phyloP scores from a whole-genome alignment of 257 asterid genomes.

The Dorcoceras hygrometricum region DNA sequence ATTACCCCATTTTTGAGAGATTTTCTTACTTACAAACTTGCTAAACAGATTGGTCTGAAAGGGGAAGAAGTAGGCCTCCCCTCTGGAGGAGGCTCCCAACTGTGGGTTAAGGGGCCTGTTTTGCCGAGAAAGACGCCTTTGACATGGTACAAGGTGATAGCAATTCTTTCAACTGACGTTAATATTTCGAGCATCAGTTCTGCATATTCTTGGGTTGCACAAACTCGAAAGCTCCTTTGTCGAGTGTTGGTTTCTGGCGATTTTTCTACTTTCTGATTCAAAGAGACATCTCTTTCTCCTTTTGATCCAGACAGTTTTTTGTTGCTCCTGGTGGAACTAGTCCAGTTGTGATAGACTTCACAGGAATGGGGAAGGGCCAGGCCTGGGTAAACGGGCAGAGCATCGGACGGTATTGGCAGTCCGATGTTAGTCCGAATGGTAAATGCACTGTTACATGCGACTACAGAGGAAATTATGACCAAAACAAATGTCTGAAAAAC shows the following conservation, averaged over 20 bases:
- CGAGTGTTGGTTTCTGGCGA: background rate
- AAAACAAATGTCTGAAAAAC: slow-evolving; percentile 58
- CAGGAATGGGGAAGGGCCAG: slow-evolving; percentile 79
- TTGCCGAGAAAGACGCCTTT: background rate
- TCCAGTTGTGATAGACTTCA: slow-evolving; percentile 73
- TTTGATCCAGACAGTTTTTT: slow-evolving; percentile 48
- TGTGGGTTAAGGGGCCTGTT: background rate
- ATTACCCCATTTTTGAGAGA: background rate
- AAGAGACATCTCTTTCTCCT: slow-evolving; percentile 1
- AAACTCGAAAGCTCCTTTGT: background rate
- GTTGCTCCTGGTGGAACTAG: slow-evolving; percentile 67
- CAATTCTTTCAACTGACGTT: background rate
- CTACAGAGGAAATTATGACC: slow-evolving; percentile 58
- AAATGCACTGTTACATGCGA: slow-evolving; percentile 66
- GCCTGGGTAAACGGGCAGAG: slow-evolving; percentile 96
- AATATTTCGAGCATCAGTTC: background rate
- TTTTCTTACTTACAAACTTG: background rate
- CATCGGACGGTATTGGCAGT: slow-evolving; percentile 94
- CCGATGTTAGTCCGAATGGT: slow-evolving; percentile 26
- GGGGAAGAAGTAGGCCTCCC: background rate
- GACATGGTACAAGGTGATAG: background rate
- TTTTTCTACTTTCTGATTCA: background rate
- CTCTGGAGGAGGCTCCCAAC: background rate
- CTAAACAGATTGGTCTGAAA: background rate
- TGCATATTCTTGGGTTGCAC: background rate